These are phyloP conservation scores for Penicillium flavigenum DNA, from an alignment of 495 filamentous ascomycete species.

Conservation along the genomic window DNA sequence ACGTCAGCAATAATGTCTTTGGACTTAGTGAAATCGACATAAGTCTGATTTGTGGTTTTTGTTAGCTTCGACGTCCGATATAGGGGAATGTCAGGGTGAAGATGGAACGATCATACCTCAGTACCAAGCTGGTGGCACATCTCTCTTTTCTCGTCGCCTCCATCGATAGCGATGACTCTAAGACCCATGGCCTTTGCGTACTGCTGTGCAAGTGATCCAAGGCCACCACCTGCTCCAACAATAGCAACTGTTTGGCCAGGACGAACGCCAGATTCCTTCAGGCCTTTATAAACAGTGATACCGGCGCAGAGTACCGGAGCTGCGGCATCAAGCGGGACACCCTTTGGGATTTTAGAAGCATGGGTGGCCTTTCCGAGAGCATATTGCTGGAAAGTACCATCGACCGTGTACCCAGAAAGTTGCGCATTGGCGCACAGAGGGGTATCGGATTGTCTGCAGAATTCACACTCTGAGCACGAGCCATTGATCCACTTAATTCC, in stretches of 20 bases:
- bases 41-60: slow-evolving; percentile 38
- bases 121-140: slow-evolving; percentile 68
- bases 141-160: slow-evolving; percentile 72
- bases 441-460: slow-evolving; percentile 67
- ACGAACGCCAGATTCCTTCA: slow-evolving; percentile 75
- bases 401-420: slow-evolving; percentile 74
- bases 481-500: slow-evolving; percentile 87
- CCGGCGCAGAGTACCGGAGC: slow-evolving; percentile 82
- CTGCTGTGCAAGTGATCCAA: slow-evolving; percentile 78
- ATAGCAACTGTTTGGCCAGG: slow-evolving; percentile 82
- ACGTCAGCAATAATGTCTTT: slow-evolving; percentile 81
- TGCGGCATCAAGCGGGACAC: slow-evolving; percentile 66
- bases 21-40: slow-evolving; percentile 73
- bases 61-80: background rate
- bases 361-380: slow-evolving; percentile 79
- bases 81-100: background rate
- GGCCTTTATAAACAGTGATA: slow-evolving; percentile 87
- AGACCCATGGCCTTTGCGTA: slow-evolving; percentile 91
- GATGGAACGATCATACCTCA: slow-evolving; percentile 17
- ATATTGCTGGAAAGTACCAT: slow-evolving; percentile 89
- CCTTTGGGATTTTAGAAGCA: slow-evolving; percentile 71
- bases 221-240: slow-evolving; percentile 87
- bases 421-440: slow-evolving; percentile 64
- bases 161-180: slow-evolving; percentile 71
- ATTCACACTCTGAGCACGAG: slow-evolving; percentile 67